Base-by-base conservation (phyloP, 1,284 basidiomycete species). In the Phylloboletellus chloephorus region DNA sequence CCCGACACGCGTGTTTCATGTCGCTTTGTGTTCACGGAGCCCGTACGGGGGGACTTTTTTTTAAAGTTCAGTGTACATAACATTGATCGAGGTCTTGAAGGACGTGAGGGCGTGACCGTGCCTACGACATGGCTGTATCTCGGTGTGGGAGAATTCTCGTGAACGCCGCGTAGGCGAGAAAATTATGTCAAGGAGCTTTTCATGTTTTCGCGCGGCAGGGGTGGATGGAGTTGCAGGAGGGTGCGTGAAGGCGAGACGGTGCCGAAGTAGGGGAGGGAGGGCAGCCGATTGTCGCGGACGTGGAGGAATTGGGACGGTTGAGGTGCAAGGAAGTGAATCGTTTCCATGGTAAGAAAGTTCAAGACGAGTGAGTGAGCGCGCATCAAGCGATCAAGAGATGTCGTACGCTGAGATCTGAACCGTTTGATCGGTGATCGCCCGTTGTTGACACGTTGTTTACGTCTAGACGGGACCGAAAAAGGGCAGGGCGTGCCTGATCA, bases 391-490 rank as follows among this genome's bases (percentile, higher is more conserved):
- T 56, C 57, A 57, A 50, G 46, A 48, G 39, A 49, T 54, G 51
- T 51, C 39, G 46, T 57, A 46, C 41, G 31, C 25, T 46, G n/a
- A n/a, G n/a, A n/a, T n/a, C n/a, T n/a, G n/a, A n/a, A n/a, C n/a
- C n/a, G n/a, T n/a, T n/a, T 52, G 39, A 52, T 38, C 35, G 38
- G 49, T 55, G 53, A 59, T 57, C 50, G 50, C 51, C 49, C 50
- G 50, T 45, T 53, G 50, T 41, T 54, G 49, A 50, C 55, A 50
- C 55, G 52, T 53, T 51, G 52, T 52, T 54, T 58, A 54, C 53
- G 54, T 55, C 51, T 53, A 33, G 44, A 51, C 58, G 58, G 58
- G 43, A 60, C 58, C 58, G 58, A 60, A 62, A 63, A 60, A 38
- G 55, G 57, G 56, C 33, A 44, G 41, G 35, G 46, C 22, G 61